Conservation (phyloP, 2,329 filamentous ascomycete genomes). For the Leptographium lundbergii region DNA sequence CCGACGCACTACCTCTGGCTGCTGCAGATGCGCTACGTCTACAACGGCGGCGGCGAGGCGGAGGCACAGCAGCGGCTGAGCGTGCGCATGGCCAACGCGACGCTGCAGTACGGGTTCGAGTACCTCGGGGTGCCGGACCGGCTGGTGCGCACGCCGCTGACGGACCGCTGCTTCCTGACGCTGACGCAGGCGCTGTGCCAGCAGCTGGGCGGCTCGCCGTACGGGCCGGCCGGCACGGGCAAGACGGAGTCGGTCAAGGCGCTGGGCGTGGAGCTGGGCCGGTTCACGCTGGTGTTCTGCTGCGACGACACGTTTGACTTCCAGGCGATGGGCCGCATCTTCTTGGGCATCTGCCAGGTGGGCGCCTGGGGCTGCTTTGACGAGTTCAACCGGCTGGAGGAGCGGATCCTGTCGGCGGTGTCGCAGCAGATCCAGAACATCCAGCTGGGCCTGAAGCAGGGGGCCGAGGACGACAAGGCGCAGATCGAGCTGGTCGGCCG, state of each 20-base stretch:
- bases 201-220: constrained; percentile 88
- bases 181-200: constrained; percentile 93
- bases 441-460: constrained; percentile 83
- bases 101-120: constrained; percentile 92
- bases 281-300: constrained; percentile 97
- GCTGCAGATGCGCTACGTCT: constrained; percentile 93
- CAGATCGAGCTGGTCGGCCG: constrained; percentile 83
- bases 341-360: constrained; percentile 97
- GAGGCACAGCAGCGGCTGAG: constrained; percentile 71
- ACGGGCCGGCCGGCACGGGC: constrained; percentile 92
- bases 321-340: constrained; percentile 98
- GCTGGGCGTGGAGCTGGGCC: constrained; percentile 85
- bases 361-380: constrained; percentile 99
- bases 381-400: constrained; percentile 98
- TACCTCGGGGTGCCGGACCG: constrained; percentile 94
- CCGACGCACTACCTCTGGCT: constrained; percentile 84
- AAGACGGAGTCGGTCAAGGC: constrained; percentile 99
- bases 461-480: constrained; percentile 59
- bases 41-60: constrained; percentile 52
- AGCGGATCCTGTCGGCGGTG: constrained; percentile 92
- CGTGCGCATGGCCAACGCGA: constrained; percentile 94
- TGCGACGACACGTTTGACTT: constrained; percentile 99
- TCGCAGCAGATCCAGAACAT: constrained; percentile 99
- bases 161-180: constrained; percentile 95
- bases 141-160: constrained; percentile 90